Conservation (phyloP, 257 asterid genomes). For the Haberlea rhodopensis region DNA sequence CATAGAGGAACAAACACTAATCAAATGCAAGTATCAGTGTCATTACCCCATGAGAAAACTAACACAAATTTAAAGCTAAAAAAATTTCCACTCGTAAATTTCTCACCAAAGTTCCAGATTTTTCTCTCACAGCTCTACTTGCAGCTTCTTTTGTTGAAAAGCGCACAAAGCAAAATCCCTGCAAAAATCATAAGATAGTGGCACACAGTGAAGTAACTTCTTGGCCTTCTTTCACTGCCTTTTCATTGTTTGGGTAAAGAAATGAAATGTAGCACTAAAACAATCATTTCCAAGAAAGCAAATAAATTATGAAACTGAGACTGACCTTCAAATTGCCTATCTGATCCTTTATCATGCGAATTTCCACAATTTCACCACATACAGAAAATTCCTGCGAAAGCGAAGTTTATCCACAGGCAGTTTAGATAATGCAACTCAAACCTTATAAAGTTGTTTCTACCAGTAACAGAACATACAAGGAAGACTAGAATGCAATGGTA, state of each 20-base stretch:
- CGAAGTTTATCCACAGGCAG: slow-evolving; percentile 18
- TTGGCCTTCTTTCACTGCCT: slow-evolving; percentile 17
- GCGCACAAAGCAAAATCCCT: slow-evolving; percentile 91
- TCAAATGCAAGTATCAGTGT: not conserved
- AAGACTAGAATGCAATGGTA: not conserved
- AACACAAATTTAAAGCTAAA: slow-evolving; percentile 10
- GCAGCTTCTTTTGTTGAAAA: slow-evolving; percentile 83
- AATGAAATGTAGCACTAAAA: slow-evolving; percentile 15
- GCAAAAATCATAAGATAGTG: slow-evolving; percentile 22
- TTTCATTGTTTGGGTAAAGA: slow-evolving; percentile 7
- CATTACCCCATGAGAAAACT: slow-evolving; percentile 4
- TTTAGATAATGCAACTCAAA: slow-evolving; percentile 14
- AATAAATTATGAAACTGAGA: slow-evolving; percentile 14
- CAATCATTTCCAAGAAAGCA: slow-evolving; percentile 16
- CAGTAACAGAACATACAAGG: slow-evolving; percentile 15
- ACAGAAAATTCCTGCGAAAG: slow-evolving; percentile 62
- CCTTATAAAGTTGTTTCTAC: slow-evolving; percentile 7
- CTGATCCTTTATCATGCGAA: slow-evolving; percentile 67
- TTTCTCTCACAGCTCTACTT: slow-evolving; percentile 73
- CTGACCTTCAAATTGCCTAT: slow-evolving; percentile 64
- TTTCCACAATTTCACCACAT: slow-evolving; percentile 73
- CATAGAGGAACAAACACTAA: not conserved
- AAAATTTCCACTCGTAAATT: not conserved
- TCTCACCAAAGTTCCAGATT: slow-evolving; percentile 67
- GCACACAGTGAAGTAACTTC: slow-evolving; percentile 21